Conservation (phyloP, 1,284 basidiomycete species). For the Cryptococcus sp. region DNA sequence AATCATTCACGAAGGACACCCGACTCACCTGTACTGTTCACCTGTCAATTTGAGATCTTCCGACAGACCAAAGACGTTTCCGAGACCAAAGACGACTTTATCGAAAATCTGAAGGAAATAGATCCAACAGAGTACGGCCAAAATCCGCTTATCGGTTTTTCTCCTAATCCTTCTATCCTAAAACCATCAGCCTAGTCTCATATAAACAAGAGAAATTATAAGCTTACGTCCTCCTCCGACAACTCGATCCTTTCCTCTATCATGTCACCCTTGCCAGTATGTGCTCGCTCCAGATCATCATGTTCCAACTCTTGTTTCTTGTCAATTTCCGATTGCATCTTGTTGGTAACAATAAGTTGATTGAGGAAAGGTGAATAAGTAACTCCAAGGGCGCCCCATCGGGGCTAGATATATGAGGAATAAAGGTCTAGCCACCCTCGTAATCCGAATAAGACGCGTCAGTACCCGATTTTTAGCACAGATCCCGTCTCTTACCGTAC, state of each 20-base stretch:
- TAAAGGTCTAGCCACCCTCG: neutral
- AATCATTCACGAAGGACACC: neutral
- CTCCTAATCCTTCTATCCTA: conserved; percentile 22
- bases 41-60: conserved; percentile 25
- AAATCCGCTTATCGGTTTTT: conserved; percentile 31
- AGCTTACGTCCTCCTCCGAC: conserved; percentile 28
- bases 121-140: conserved; percentile 37
- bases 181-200: neutral
- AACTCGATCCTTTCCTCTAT: conserved; percentile 25
- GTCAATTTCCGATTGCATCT: neutral
- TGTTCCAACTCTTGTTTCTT: neutral
- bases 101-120: conserved; percentile 44
- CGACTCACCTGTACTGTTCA: conserved; percentile 32
- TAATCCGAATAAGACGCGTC: neutral
- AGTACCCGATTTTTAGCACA: neutral
- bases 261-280: conserved; percentile 16
- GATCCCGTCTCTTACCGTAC: neutral
- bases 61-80: conserved; percentile 37
- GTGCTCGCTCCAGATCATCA: neutral
- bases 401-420: neutral
- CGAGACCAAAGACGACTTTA: conserved; percentile 39
- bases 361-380: neutral
- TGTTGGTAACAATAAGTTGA: neutral
- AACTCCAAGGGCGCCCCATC: neutral
- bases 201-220: neutral